Conservation (phyloP, 495 filamentous ascomycete genomes). For the Neurospora sp. region DNA sequence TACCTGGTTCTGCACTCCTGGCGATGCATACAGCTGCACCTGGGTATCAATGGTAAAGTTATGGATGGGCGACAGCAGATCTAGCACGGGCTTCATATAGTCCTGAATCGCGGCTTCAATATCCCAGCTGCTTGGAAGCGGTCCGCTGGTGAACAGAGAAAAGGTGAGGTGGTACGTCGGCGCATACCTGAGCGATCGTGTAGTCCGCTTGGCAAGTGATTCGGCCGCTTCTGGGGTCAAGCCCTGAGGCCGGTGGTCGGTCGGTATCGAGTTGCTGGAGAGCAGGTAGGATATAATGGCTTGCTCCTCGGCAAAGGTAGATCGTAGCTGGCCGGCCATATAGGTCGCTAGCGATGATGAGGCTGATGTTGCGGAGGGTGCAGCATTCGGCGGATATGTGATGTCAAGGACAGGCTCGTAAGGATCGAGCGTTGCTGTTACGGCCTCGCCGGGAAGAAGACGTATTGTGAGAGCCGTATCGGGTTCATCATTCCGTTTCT, state of each 20-base stretch:
- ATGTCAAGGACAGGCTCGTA: conserved; percentile 68
- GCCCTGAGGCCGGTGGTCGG: conserved; percentile 35
- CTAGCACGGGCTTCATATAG: conserved; percentile 72
- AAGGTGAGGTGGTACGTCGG: conserved; percentile 94
- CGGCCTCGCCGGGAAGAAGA: conserved; percentile 54
- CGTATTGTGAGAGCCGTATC: conserved; percentile 60
- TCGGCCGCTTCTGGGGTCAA: conserved; percentile 32
- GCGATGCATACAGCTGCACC: conserved; percentile 82
- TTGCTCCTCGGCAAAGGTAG: conserved; percentile 80
- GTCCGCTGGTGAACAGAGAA: conserved; percentile 77
- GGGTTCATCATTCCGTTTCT: conserved; percentile 18
- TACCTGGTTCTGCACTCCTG: conserved; percentile 57
- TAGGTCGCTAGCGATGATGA: conserved; percentile 70
- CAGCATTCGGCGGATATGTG: conserved; percentile 65
- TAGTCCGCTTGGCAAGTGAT: conserved; percentile 48
- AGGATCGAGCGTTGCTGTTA: conserved; percentile 51
- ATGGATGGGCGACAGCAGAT: conserved; percentile 69
- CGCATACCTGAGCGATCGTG: conserved; percentile 80
- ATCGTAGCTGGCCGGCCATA: conserved; percentile 68
- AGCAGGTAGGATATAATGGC: conserved; percentile 78
- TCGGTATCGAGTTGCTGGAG: conserved; percentile 44
- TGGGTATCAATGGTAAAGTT: conserved; percentile 97
- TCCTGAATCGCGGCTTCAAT: conserved; percentile 74
- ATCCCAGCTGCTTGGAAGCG: conserved; percentile 78
- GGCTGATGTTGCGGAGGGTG: conserved; percentile 56